Conservation (phyloP, 2,329 filamentous ascomycete genomes). For the Colletotrichum simmondsii region DNA sequence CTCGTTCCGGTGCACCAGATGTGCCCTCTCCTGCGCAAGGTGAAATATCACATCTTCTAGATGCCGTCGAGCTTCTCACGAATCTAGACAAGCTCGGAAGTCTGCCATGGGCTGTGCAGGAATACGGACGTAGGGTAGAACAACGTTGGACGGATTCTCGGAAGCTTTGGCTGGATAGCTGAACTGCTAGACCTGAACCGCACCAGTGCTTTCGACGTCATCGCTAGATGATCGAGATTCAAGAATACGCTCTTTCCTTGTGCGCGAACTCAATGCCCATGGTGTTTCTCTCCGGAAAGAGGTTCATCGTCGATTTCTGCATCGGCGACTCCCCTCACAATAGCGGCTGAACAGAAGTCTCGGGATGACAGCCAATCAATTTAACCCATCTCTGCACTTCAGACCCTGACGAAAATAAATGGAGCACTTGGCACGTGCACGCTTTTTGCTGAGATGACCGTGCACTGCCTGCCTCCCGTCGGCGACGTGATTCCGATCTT, state of each 20-base stretch:
- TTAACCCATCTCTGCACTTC: not conserved
- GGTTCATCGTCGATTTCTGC: not conserved
- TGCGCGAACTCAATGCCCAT: not conserved
- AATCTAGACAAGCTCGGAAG: not conserved
- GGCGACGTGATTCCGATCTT: slow-evolving; percentile 1
- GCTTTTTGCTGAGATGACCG: not conserved
- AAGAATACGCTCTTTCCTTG: not conserved
- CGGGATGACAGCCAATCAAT: not conserved
- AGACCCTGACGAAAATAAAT: slow-evolving; percentile 1
- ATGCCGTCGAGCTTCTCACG: not conserved
- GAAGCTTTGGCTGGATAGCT: not conserved
- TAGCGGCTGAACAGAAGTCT: not conserved
- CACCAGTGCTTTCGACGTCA: not conserved
- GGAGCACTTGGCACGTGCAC: not conserved
- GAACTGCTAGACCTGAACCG: not conserved
- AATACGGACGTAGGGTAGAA: slow-evolving; percentile 21
- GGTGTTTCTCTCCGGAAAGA: not conserved
- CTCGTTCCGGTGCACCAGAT: not conserved
- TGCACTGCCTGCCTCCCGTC: slow-evolving; percentile 4
- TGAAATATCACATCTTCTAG: not conserved
- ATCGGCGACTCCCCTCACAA: not conserved
- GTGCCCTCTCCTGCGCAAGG: not conserved
- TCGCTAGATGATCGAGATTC: not conserved
- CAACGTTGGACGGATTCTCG: not conserved
- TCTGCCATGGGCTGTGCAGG: not conserved